Evolutionary conservation across 2,329 filamentous ascomycete species (phyloP).

Genomic region (Ilyonectria mors-panacis): DNA sequence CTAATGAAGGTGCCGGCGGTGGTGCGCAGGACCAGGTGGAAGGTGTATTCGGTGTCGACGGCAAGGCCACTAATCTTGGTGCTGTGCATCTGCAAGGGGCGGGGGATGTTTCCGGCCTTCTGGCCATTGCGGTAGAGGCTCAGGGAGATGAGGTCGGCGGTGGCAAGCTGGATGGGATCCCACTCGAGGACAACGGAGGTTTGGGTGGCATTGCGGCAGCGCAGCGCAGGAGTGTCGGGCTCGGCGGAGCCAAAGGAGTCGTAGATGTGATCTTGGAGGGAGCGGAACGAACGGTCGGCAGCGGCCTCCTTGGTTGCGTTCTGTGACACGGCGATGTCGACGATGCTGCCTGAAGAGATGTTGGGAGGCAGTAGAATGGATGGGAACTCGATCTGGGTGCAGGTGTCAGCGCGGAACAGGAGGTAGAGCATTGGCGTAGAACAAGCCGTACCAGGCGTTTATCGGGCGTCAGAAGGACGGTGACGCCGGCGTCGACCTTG

Average conservation of each 20-base stretch:
- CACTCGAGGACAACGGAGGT: constrained; percentile 99
- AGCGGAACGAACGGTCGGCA: constrained; percentile 82
- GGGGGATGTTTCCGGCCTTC: constrained; percentile 95
- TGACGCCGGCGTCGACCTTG: constrained; percentile 99
- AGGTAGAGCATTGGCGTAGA: not conserved
- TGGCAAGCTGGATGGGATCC: constrained; percentile 95
- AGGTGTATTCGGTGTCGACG: constrained; percentile 96
- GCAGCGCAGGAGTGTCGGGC: constrained; percentile 83
- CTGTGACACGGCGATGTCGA: constrained; percentile 95
- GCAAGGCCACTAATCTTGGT: constrained; percentile 97
- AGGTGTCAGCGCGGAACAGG: constrained; percentile 39
- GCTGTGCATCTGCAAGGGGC: constrained; percentile 87
- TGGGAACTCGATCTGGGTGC: constrained; percentile 91
- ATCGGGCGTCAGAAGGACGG: constrained; percentile 95
- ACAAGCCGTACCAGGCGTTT: constrained; percentile 84
- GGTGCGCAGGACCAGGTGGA: constrained; percentile 92
- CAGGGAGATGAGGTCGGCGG: constrained; percentile 89
- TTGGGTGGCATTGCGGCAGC: constrained; percentile 97
- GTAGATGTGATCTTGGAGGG: constrained; percentile 92
- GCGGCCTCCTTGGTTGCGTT: constrained; percentile 85
- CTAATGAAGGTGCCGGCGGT: constrained; percentile 89
- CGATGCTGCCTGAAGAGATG: constrained; percentile 96
- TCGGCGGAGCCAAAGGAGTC: constrained; percentile 86
- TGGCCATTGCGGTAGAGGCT: constrained; percentile 95
- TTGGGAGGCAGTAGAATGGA: constrained; percentile 96